Evolutionary conservation across 1,284 basidiomycete species (phyloP).

Genomic region (Spongispora temasekensis): DNA sequence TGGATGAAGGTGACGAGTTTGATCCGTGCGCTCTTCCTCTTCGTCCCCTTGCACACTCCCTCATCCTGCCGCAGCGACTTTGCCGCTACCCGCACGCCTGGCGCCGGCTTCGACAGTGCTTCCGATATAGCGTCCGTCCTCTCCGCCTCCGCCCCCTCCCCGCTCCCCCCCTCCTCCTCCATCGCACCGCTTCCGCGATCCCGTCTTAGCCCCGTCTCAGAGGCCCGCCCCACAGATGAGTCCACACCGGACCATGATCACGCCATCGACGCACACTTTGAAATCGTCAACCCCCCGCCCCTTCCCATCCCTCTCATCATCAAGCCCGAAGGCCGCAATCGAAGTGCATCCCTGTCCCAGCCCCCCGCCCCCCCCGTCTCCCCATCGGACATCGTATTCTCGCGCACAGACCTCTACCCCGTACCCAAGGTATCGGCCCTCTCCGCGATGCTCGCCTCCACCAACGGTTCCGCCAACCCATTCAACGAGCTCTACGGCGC

Average conservation of each 20-base stretch:
- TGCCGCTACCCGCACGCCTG: constrained; percentile 48
- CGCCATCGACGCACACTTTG: constrained; percentile 44
- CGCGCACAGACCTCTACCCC: constrained; percentile 48
- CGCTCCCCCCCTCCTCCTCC: constrained; percentile 48
- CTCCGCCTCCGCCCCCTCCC: constrained; percentile 54
- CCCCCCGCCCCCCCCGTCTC: constrained; percentile 23
- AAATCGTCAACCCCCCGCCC: constrained; percentile 44
- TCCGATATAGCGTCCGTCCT: constrained; percentile 55
- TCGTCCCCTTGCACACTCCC: not conserved
- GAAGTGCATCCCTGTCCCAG: constrained; percentile 29
- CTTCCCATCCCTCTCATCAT: constrained; percentile 14
- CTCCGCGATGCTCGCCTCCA: constrained; percentile 64
- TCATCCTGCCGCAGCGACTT: constrained; percentile 43
- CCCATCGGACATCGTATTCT: constrained; percentile 46
- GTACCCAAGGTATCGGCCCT: constrained; percentile 57
- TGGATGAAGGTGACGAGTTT: constrained; percentile 71
- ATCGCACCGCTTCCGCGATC: constrained; percentile 46
- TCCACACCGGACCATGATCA: constrained; percentile 27
- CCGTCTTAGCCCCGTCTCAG: constrained; percentile 70
- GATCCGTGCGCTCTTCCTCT: constrained; percentile 58
- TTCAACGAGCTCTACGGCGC: constrained; percentile 82
- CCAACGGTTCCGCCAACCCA: constrained; percentile 67
- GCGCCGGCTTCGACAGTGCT: constrained; percentile 52
- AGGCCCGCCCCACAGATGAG: constrained; percentile 39
- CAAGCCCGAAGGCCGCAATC: constrained; percentile 25